These are phyloP conservation scores for Venustampulla echinocandica DNA, from an alignment of 495 filamentous ascomycete species.

Conservation along the genomic window DNA sequence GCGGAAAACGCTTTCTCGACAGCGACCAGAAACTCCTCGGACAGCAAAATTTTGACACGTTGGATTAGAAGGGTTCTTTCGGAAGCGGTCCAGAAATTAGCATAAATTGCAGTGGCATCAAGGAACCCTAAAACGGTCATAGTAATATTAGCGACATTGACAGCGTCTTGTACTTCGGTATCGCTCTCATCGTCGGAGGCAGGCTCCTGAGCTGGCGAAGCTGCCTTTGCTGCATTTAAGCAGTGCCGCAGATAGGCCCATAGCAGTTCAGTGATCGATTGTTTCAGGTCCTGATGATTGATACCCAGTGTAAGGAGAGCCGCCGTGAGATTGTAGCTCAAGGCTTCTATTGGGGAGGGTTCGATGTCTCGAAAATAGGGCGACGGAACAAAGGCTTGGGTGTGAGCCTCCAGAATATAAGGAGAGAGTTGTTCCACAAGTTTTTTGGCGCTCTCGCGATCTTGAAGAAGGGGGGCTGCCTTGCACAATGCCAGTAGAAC, in stretches of 20 bases:
- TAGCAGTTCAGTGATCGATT: constrained; percentile 50
- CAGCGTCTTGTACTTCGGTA: constrained; percentile 51
- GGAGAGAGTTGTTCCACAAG: constrained; percentile 64
- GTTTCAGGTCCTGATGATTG: constrained; percentile 55
- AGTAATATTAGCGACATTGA: constrained; percentile 59
- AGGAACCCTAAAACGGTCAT: constrained; percentile 84
- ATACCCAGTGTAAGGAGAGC: constrained; percentile 73
- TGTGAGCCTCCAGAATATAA: constrained; percentile 75
- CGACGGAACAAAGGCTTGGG: constrained; percentile 67
- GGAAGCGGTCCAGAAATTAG: constrained; percentile 65
- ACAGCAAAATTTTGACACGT: constrained; percentile 60
- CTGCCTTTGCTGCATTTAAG: constrained; percentile 35
- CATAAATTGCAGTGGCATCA: constrained; percentile 65
- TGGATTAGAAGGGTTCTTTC: constrained; percentile 65
- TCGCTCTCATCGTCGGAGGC: constrained; percentile 30
- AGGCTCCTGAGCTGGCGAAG: constrained; percentile 19
- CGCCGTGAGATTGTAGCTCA: constrained; percentile 67
- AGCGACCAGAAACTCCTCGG: constrained; percentile 71
- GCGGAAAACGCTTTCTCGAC: constrained; percentile 83
- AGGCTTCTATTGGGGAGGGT: constrained; percentile 82
- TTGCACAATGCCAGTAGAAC: constrained; percentile 82
- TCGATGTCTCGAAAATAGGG: constrained; percentile 74
- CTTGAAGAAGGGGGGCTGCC: constrained; percentile 63
- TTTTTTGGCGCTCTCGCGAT: constrained; percentile 59
- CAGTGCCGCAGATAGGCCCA: constrained; percentile 62